phyloP scores from a whole-genome alignment of 371 early-diverging fungal species.

The Batkoa obscura region DNA sequence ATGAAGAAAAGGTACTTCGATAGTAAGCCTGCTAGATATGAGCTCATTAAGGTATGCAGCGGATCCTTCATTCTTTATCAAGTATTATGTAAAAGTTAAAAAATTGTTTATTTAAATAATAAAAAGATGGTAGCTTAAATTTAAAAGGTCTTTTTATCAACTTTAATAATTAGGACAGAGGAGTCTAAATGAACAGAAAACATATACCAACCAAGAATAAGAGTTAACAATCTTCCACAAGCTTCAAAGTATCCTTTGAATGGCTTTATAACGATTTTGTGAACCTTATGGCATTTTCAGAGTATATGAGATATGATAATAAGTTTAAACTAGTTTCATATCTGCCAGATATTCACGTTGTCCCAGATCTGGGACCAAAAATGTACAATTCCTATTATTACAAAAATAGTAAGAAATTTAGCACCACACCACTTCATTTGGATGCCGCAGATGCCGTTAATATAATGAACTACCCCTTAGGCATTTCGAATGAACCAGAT shows the following conservation, averaged over 20 bases:
- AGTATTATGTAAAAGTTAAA: conserved; percentile 13
- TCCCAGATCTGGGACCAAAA: conserved; percentile 54
- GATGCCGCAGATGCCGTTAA: conserved; percentile 62
- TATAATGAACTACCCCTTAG: conserved; percentile 23
- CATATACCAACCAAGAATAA: conserved; percentile 8
- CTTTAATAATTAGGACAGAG: conserved; percentile 10
- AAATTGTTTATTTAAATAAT: conserved; percentile 19
- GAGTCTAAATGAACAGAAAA: not conserved
- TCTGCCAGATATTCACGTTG: conserved; percentile 23
- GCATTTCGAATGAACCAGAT: conserved; percentile 10
- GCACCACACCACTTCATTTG: conserved; percentile 46
- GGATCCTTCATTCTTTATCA: conserved; percentile 19
- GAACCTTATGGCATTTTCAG: conserved; percentile 28
- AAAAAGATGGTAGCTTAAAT: not conserved
- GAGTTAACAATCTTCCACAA: conserved; percentile 44
- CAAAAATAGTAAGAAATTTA: conserved; percentile 6
- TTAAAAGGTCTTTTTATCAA: conserved; percentile 22
- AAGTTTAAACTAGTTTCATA: conserved; percentile 33
- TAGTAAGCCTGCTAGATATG: conserved; percentile 15
- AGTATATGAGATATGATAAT: conserved; percentile 33
- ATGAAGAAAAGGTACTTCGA: conserved; percentile 19
- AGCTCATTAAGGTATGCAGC: conserved; percentile 11
- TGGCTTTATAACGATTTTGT: conserved; percentile 27
- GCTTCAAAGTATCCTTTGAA: conserved; percentile 28
- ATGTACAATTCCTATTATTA: conserved; percentile 43